Percentiles rank a stretch among this genome's conserved stretches.
Conservation (phyloP, 352 stramenopile genomes). For the Phytophthora uliginosa region DNA sequence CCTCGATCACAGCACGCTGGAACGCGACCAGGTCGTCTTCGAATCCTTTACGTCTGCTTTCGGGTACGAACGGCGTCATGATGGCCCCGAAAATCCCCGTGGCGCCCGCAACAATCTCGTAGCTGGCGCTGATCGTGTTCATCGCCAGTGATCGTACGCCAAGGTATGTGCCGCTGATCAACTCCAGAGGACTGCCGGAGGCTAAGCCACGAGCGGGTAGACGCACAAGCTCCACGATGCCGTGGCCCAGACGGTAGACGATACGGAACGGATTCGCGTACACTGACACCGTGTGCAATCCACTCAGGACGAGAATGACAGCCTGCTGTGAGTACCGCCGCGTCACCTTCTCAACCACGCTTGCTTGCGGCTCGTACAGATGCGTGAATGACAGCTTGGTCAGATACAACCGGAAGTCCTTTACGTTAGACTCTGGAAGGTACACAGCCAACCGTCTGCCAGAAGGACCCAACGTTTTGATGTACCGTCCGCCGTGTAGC, state of each 20-base stretch:
- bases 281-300: conserved; percentile 88
- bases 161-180: conserved; percentile 87
- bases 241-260: conserved; percentile 86
- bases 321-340: conserved; percentile 89
- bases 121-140: conserved; percentile 92
- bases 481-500: conserved; percentile 84
- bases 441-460: conserved; percentile 82
- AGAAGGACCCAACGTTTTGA: conserved; percentile 86
- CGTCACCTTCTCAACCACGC: conserved; percentile 81
- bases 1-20: conserved; percentile 89
- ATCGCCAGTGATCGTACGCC: conserved; percentile 88
- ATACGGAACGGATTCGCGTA: conserved; percentile 92
- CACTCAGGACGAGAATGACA: conserved; percentile 86
- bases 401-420: conserved; percentile 89
- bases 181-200: conserved; percentile 84
- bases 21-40: conserved; percentile 89
- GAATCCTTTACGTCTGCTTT: conserved; percentile 80
- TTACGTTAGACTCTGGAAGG: conserved; percentile 91
- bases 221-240: conserved; percentile 83
- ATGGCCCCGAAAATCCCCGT: conserved; percentile 83
- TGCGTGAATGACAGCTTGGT: conserved; percentile 86
- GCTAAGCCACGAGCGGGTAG: conserved; percentile 82
- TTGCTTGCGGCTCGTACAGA: conserved; percentile 83
- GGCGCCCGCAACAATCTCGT: conserved; percentile 88
- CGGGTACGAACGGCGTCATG: conserved; percentile 73